A percentile compares a stretch with the other conserved stretches of the same genome.
Conservation (phyloP, 108 stramenopile genomes). For the Cyclotella cryptica region DNA sequence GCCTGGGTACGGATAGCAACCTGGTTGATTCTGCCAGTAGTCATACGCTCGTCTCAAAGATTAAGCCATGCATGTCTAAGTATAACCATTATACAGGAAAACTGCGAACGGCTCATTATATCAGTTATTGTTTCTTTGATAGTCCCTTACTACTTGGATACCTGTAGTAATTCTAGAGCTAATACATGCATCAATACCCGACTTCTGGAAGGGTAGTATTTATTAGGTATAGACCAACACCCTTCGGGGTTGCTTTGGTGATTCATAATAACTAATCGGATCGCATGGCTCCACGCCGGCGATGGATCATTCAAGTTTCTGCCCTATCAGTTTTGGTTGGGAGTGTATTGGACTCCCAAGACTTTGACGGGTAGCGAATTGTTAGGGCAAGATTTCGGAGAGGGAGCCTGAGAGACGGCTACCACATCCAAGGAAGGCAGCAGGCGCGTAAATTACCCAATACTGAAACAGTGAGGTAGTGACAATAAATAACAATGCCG, state of each 20-base stretch:
- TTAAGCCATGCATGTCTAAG: slow-evolving; percentile 99
- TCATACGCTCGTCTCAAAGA: slow-evolving; percentile 99
- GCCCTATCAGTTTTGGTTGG: slow-evolving; percentile 98
- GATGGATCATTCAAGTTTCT: slow-evolving; percentile 97
- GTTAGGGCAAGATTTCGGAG: slow-evolving; percentile 98
- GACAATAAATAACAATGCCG: slow-evolving; percentile 91
- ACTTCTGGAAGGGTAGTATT: slow-evolving; percentile 90
- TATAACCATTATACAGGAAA: slow-evolving; percentile 93
- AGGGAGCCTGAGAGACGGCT: slow-evolving; percentile 98
- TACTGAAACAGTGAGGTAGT: slow-evolving; percentile 96
- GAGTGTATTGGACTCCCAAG: slow-evolving; percentile 96
- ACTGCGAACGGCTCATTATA: slow-evolving; percentile 99
- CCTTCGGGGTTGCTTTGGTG: slow-evolving; percentile 78
- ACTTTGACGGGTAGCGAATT: slow-evolving; percentile 57
- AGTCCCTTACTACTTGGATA: slow-evolving; percentile 99
- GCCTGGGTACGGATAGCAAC: slow-evolving; percentile 60
- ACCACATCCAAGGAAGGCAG: slow-evolving; percentile 97
- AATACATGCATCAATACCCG: slow-evolving; percentile 93
- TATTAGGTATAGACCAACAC: slow-evolving; percentile 97
- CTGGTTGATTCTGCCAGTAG: slow-evolving; percentile 99
- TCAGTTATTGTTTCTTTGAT: slow-evolving; percentile 99
- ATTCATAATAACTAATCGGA: slow-evolving; percentile 62
- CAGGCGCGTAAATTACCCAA: slow-evolving; percentile 68
- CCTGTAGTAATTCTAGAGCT: slow-evolving; percentile 99
- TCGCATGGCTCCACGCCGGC: slow-evolving; percentile 79